Evolutionary conservation across 1,139 yeast species (phyloP).

Genomic region (Zygoascus hellenicus): DNA sequence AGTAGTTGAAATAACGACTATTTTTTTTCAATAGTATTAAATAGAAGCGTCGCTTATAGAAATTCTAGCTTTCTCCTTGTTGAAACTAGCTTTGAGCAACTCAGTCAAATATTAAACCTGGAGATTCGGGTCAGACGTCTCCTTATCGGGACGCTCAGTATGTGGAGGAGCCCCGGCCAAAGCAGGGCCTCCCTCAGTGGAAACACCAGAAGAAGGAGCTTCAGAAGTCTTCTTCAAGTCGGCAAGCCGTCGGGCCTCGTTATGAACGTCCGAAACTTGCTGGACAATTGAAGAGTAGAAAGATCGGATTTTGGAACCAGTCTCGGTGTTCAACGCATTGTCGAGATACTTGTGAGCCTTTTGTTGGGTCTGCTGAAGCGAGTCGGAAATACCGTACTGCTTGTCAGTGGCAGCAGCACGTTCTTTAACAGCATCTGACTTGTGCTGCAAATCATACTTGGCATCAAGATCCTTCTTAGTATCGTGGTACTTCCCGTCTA

Average conservation of each 20-base stretch:
- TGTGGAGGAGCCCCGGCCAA: neutral
- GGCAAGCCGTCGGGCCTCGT: constrained; percentile 66
- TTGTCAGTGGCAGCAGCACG: constrained; percentile 44
- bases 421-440: constrained; percentile 36
- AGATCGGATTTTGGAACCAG: constrained; percentile 48
- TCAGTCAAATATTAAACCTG: too few relatives aligned
- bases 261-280: constrained; percentile 61
- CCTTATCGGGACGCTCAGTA: too few relatives aligned
- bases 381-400: constrained; percentile 37
- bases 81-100: too few relatives aligned
- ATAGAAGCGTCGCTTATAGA: too few relatives aligned
- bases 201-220: constrained; percentile 10
- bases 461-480: constrained; percentile 9
- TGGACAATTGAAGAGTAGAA: constrained; percentile 49
- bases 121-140: too few relatives aligned
- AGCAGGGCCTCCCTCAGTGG: constrained; percentile 4
- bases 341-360: constrained; percentile 46
- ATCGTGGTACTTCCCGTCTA: constrained; percentile 54
- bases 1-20: too few relatives aligned
- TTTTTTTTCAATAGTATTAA: too few relatives aligned
- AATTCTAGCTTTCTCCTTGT: too few relatives aligned
- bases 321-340: constrained; percentile 38
- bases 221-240: constrained; percentile 43
- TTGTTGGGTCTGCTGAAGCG: constrained; percentile 32
- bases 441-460: constrained; percentile 8